Evolutionary conservation across 108 stramenopile genomes (phyloP), one percentile per base, ranked within the genome.

Genomic region (Pinguiococcus pyrenoidosus): DNA sequence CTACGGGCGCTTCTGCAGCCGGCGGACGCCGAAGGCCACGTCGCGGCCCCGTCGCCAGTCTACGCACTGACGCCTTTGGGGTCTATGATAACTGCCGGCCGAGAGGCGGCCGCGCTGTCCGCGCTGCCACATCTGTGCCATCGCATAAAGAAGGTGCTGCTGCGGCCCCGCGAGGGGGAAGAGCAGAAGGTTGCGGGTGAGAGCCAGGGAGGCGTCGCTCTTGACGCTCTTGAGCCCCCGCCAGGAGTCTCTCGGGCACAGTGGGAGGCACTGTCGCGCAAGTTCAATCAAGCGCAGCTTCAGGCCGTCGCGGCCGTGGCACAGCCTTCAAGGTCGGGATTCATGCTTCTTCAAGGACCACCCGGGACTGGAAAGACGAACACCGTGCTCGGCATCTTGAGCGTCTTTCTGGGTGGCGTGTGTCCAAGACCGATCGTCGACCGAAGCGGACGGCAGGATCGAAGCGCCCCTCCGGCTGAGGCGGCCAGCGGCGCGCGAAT

Each of bases 331-430:
- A 46, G 28, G 24, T 48, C 36, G 4, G 66, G 51, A 0, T 37
- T 68, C 26, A 66, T 64, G 0, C 61, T 95, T 18, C 80, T 95
- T 51, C 87, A 89, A 48, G 87, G 78, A 26, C 62, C 67, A 12
- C 68, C 68, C 0, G 76, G 79, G 0, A 78, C 76, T 0, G 73
- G 76, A 8, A 83, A 89, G 73, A 88, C 89, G 7, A 85, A 82
- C 8, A 86, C 89, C 14, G 45, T 90, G 0, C 72, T 85, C 12
- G 83, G 78, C 23, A 36, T 84, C n/a, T 51, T 92, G 22, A 89
- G 91, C 55, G 70, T 78, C 1, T 62, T 90, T 5, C 89, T 59
- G 59, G 51, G 48, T 30, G 20, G 9, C 10, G 7, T 7, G 22
- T 2, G 14, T 12, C 7, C 51, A 41, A 16, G 51, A 38, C 3